Base-by-base conservation (phyloP, 2,329 filamentous ascomycete genomes). In the Lasiodiplodia gonubiensis region DNA sequence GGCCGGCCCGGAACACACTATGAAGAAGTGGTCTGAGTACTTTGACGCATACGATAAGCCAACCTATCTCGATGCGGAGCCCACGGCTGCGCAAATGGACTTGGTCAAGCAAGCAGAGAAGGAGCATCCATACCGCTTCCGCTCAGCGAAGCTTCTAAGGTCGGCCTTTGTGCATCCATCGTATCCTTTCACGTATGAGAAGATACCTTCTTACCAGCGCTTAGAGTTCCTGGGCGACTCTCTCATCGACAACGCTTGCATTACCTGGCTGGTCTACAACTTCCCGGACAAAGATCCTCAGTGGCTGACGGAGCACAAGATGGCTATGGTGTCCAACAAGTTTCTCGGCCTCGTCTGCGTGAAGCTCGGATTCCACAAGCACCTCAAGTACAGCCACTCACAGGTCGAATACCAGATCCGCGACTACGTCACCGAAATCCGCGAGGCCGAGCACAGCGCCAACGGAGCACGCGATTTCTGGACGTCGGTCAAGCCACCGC, bases 261-360 rank as follows among this genome's bases (percentile, higher is more conserved):
- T 98, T 66, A 91, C 94, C 72, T 89, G 92, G 72, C 84, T 99
- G 4, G 98, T 93, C 80, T 85, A 89, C 71, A 85, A 83, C 3
- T 93, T 91, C 72, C 93, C 93, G 0, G 82, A 87, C 63, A 92
- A 90, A 68, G 93, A 97, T 74, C 94, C 95, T 0, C 94, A 98
- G 76, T 98, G 94, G 94, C 84, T 99, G 68, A 98, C 95, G 0
- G 95, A 98, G 79, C 94, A 98, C 84, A 98, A 98, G 81, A 97
- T 96, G 89, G 93, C 94, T n/a, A 97, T 99, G 92, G 94, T 95
- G 0, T 95, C 92, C 64, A 99, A 99, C 80, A 93, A 94, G 69
- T 99, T 98, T 75, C 85, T 97, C 1, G 93, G 92, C 1, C 92
- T 89, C 21, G 83, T 98, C 3, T 91, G 91, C 68, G 92, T 96